Base-by-base conservation (phyloP, 2,329 filamentous ascomycete species). In the Laburnicola sp. region DNA sequence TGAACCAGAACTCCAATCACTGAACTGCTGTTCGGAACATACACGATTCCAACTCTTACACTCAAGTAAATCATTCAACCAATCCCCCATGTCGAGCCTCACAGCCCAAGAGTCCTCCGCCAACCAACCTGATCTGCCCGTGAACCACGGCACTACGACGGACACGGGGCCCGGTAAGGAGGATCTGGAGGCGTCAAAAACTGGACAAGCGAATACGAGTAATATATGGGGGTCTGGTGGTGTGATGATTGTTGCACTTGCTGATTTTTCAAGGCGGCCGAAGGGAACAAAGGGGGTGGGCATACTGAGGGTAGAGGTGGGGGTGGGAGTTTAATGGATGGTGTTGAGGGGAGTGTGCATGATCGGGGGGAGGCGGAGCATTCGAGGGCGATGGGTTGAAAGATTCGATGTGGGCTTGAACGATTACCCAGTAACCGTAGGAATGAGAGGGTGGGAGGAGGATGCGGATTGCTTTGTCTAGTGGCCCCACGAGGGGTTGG, bases 61-160 rank as follows among this genome's bases (percentile, higher is more conserved):
- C 7, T 25, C 37, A 25, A 37, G 4, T 2, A 21, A 9, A 37
- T 21, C 3, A 21, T n/a, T 16, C 16, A 21, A 2, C 7, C 35
- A 16, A 4, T 10, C 11, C 35, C 6, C 35, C 38, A 56, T 56
- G 52, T 58, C 57, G 3, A 58, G 50, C 38, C 50, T 58, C 8
- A 60, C 55, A 9, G 22, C 39, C 22, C 57, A 60, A 54, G 50
- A 60, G 25, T 58, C 52, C 22, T 46, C 52, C 22, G 50, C 47
- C 38, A 58, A 44, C 25, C 55, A 60, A 23, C 52, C 48, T 31
- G 26, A 53, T n/a, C 49, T 56, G 38, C 56, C 48, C n/a, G 40
- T 50, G 47, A 52, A 56, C 42, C 39, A 51, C 1, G 26, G 51
- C 37, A 26, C 53, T 3, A 50, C 44, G 8, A 16, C 28, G 8